Percentiles rank a stretch among this genome's conserved stretches.
phyloP scores from a whole-genome alignment of 768 basidiomycete genomes.

The Suillus clintonianus region DNA sequence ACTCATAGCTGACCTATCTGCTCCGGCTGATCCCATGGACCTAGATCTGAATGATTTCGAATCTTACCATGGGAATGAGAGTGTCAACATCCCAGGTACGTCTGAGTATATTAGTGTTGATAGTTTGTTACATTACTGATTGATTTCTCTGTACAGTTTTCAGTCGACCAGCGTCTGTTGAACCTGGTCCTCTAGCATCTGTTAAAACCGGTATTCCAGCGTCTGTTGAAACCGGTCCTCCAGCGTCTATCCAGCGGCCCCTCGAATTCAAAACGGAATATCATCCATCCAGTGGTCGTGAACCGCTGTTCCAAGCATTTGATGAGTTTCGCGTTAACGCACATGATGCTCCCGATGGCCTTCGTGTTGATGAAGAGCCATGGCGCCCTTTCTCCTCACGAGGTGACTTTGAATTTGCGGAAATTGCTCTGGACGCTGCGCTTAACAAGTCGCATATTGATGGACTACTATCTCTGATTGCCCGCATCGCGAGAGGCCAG shows the following conservation, averaged over 20 bases:
- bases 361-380: constrained; percentile 6
- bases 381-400: constrained; percentile 6
- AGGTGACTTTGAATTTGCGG: constrained; percentile 10
- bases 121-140: no score
- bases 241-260: not conserved
- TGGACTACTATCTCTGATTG: constrained; percentile 4
- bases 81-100: no score
- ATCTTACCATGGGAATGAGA: no score
- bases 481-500: constrained; percentile 11
- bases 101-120: no score
- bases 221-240: no score
- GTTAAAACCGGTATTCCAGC: no score
- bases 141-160: not conserved
- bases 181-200: no score
- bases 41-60: no score
- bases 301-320: constrained; percentile 12
- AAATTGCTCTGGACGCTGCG: constrained; percentile 10
- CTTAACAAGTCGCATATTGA: constrained; percentile 10
- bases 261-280: constrained; percentile 23
- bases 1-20: no score
- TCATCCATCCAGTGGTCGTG: constrained; percentile 21
- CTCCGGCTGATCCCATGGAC: no score
- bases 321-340: not conserved
- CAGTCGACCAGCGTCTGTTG: not conserved
- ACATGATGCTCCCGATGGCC: no score